These are phyloP conservation scores for Phaeophleospora eucalypticola DNA, from an alignment of 2,329 filamentous ascomycete genomes.

Conservation along the genomic window DNA sequence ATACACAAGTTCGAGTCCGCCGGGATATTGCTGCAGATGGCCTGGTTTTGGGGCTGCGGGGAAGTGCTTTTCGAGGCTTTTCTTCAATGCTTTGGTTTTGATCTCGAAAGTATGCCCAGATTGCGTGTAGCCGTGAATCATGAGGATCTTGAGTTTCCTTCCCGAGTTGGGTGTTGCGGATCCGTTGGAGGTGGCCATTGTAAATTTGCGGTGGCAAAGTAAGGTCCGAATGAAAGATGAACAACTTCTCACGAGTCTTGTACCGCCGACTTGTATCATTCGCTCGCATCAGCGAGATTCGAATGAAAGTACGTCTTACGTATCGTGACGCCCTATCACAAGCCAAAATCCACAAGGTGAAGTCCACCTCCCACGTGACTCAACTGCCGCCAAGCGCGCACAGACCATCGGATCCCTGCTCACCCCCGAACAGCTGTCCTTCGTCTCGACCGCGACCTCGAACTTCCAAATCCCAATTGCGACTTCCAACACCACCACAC, in stretches of 20 bases:
- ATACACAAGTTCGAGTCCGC: slow-evolving; percentile 44
- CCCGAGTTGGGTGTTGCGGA: slow-evolving; percentile 1
- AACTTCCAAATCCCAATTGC: slow-evolving; percentile 3
- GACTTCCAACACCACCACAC: background rate
- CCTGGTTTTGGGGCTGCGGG: slow-evolving; percentile 52
- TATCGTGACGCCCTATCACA: background rate
- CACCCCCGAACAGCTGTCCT: slow-evolving; percentile 8
- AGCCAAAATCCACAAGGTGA: background rate
- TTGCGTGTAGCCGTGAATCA: slow-evolving; percentile 76
- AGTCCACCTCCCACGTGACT: background rate
- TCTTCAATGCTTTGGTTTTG: slow-evolving; percentile 84
- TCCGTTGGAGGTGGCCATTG: slow-evolving; percentile 12
- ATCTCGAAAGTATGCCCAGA: slow-evolving; percentile 78
- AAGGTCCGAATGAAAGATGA: no score
- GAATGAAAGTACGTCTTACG: background rate
- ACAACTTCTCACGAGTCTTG: no score
- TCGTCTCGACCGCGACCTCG: background rate
- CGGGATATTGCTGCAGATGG: slow-evolving; percentile 32
- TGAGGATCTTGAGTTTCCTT: slow-evolving; percentile 44
- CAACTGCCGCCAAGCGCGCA: background rate
- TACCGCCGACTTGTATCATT: background rate
- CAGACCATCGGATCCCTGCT: background rate
- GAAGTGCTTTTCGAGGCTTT: slow-evolving; percentile 72
- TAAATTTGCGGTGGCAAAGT: background rate
- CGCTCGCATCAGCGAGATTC: background rate